Evolutionary conservation across 805 yeast species (phyloP).

Genomic region (Metahyphopichia silvanorum): DNA sequence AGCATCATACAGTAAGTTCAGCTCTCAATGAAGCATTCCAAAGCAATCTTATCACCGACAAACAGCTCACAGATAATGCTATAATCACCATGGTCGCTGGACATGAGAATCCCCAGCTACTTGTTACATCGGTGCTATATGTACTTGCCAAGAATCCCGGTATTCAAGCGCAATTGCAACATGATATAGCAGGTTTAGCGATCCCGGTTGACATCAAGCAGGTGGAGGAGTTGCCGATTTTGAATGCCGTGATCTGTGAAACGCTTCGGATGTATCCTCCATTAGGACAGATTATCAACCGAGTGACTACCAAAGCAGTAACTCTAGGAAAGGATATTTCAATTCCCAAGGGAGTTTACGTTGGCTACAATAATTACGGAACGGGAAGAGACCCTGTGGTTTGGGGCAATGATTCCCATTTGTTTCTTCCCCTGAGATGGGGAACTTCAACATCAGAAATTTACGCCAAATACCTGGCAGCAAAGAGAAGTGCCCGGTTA

Average conservation of each 20-base stretch:
- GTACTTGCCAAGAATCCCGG: slow-evolving; percentile 40
- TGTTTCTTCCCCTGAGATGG: slow-evolving; percentile 52
- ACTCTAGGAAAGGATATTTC: slow-evolving; percentile 38
- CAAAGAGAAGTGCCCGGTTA: slow-evolving; percentile 44
- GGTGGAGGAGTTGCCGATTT: slow-evolving; percentile 16
- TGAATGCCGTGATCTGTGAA: slow-evolving; percentile 41
- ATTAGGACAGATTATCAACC: slow-evolving; percentile 52
- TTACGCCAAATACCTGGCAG: slow-evolving; percentile 32
- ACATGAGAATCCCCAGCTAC: slow-evolving; percentile 59
- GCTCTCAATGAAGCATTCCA: slow-evolving; percentile 39
- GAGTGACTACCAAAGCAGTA: slow-evolving; percentile 37
- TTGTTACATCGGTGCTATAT: slow-evolving; percentile 46
- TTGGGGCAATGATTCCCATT: slow-evolving; percentile 47
- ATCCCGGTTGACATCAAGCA: slow-evolving; percentile 4
- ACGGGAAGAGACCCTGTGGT: slow-evolving; percentile 42
- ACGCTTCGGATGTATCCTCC: slow-evolving; percentile 54
- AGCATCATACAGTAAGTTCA: slow-evolving; percentile 26
- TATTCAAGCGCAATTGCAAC: slow-evolving; percentile 26
- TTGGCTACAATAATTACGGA: slow-evolving; percentile 54
- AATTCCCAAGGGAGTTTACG: slow-evolving; percentile 49
- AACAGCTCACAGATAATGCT: slow-evolving; percentile 52
- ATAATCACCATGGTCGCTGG: slow-evolving; percentile 59
- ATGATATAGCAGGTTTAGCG: slow-evolving; percentile 6
- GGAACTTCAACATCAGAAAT: slow-evolving; percentile 40
- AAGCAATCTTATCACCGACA: slow-evolving; percentile 33